Conservation (phyloP, 2,329 filamentous ascomycete species). For the Colletotrichum australisinense region DNA sequence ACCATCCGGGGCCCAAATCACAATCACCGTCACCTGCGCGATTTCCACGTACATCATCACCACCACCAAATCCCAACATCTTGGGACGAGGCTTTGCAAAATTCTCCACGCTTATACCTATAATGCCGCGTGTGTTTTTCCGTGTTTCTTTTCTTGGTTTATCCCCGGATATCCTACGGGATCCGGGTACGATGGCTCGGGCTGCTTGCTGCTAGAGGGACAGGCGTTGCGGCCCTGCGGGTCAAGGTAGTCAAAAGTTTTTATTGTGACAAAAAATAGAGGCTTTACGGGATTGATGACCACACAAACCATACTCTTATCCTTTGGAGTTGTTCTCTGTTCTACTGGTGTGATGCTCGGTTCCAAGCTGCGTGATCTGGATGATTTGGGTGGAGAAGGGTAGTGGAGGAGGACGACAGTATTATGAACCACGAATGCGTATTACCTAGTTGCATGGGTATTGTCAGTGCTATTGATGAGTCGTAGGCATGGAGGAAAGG, state of each 20-base stretch:
- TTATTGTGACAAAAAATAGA: conserved; percentile 7
- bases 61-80: background rate
- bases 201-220: conserved; percentile 17
- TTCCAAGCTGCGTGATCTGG: background rate
- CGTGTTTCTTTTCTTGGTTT: conserved; percentile 2
- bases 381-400: background rate
- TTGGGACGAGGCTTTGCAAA: conserved; percentile 3
- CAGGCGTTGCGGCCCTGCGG: conserved; percentile 20
- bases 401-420: background rate
- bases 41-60: conserved; percentile 6
- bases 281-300: background rate
- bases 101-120: conserved; percentile 27
- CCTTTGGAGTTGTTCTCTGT: background rate
- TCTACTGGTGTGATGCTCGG: background rate
- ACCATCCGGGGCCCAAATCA: conserved; percentile 7
- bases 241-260: background rate
- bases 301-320: background rate
- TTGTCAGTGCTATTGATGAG: no score
- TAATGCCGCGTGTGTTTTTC: conserved; percentile 30
- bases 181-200: conserved; percentile 10
- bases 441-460: no score
- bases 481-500: no score
- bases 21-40: conserved; percentile 7
- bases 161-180: background rate
- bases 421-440: no score